These are phyloP conservation scores for Pouteria campechiana DNA, from an alignment of 179 eudicot genomes.

Conservation along the genomic window DNA sequence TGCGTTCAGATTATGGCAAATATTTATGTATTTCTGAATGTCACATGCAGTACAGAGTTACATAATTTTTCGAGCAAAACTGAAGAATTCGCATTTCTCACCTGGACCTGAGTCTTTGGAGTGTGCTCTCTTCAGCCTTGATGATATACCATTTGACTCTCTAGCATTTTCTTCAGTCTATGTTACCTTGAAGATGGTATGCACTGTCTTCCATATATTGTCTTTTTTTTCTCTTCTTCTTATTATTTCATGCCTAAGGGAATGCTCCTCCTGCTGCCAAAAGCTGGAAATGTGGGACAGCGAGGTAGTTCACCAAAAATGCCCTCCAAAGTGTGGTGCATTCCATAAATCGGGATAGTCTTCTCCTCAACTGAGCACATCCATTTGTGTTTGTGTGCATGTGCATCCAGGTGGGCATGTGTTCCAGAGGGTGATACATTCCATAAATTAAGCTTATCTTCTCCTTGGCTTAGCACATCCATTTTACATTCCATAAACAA, in stretches of 20 bases:
- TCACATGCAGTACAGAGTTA: slow-evolving; percentile 54
- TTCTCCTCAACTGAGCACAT: no score
- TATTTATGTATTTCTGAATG: neutral
- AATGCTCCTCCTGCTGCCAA: no score
- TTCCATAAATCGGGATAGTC: no score
- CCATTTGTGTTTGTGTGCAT: no score
- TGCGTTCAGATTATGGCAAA: neutral
- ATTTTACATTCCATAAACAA: no score
- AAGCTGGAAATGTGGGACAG: no score
- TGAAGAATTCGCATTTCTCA: slow-evolving; percentile 77
- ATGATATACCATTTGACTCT: slow-evolving; percentile 83
- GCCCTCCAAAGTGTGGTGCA: no score
- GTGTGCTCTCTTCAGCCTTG: slow-evolving; percentile 62
- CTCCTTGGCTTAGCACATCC: no score
- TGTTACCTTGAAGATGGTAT: slow-evolving; percentile 77
- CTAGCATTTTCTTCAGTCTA: slow-evolving; percentile 91
- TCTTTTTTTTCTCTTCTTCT: neutral
- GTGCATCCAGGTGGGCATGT: no score
- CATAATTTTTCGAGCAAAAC: slow-evolving; percentile 73
- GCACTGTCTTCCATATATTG: slow-evolving; percentile 4
- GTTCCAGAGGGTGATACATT: no score
- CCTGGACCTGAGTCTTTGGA: slow-evolving; percentile 95
- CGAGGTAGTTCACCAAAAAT: no score
- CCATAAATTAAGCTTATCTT: no score
- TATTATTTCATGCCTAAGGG: neutral